phyloP scores from a whole-genome alignment of 768 basidiomycete species.

The Grammothele lineata region DNA sequence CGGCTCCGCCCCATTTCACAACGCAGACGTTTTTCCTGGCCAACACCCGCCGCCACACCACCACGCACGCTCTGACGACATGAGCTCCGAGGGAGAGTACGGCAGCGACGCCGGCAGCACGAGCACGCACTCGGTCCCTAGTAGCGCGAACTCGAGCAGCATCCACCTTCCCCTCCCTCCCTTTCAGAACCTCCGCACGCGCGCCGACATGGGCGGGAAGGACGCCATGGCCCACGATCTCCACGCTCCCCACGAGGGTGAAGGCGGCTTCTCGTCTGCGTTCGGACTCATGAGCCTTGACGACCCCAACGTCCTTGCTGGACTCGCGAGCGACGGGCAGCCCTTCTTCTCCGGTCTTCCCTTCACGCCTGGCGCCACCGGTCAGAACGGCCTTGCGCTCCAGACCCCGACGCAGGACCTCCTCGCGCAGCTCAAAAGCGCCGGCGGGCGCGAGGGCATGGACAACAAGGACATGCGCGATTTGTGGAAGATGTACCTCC shows the following conservation, averaged over 20 bases:
- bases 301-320: constrained; percentile 64
- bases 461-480: constrained; percentile 49
- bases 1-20: constrained; percentile 2
- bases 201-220: constrained; percentile 15
- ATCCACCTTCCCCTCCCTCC: constrained; percentile 43
- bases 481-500: constrained; percentile 73
- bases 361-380: constrained; percentile 2
- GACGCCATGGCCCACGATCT: constrained; percentile 3
- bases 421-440: constrained; percentile 21
- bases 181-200: constrained; percentile 19
- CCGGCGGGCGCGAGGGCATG: constrained; percentile 19
- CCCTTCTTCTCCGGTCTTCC: constrained; percentile 52
- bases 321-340: constrained; percentile 50
- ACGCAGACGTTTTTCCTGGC: background rate
- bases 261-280: constrained; percentile 36
- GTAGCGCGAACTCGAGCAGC: constrained; percentile 45
- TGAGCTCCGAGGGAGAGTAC: constrained; percentile 21
- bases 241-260: constrained; percentile 21
- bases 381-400: constrained; percentile 32
- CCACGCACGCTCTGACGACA: constrained; percentile 18
- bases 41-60: constrained; percentile 5
- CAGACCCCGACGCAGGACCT: constrained; percentile 29
- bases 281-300: constrained; percentile 78
- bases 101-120: constrained; percentile 42
- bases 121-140: constrained; percentile 26